Conservation (phyloP, 2,329 filamentous ascomycete species). For the Neofusicoccum ribis region DNA sequence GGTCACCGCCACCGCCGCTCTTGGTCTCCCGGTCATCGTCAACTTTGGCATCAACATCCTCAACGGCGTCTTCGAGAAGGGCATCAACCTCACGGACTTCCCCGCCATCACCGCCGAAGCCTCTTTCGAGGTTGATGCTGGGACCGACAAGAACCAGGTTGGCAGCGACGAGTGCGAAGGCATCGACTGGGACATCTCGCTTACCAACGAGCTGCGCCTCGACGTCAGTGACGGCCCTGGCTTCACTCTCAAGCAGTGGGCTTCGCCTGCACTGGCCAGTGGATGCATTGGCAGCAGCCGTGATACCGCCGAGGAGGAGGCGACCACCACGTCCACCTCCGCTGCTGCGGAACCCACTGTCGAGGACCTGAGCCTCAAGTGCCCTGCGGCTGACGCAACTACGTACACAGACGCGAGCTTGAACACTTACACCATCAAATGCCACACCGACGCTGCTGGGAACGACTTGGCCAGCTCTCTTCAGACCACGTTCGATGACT, state of each 20-base stretch:
- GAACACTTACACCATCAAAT: conserved; percentile 3
- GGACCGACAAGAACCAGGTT: conserved; percentile 3
- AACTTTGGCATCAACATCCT: conserved; percentile 20
- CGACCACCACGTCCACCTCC: background rate
- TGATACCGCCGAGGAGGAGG: background rate
- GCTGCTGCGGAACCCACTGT: background rate
- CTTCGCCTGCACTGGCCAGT: background rate
- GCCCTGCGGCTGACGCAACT: background rate
- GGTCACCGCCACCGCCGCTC: conserved; percentile 11
- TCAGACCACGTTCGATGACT: conserved; percentile 1
- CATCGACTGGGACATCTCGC: conserved; percentile 20
- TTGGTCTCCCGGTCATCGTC: conserved; percentile 19
- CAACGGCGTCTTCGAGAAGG: conserved; percentile 18
- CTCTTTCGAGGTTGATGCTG: conserved; percentile 7
- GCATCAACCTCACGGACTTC: conserved; percentile 20
- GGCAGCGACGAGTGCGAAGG: conserved; percentile 20
- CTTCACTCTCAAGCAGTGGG: conserved; percentile 13
- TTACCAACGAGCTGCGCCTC: conserved; percentile 19
- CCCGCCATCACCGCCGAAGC: conserved; percentile 19
- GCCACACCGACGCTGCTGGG: background rate
- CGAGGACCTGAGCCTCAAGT: conserved; percentile 3
- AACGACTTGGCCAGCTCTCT: background rate
- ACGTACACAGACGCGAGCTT: background rate
- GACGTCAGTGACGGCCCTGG: background rate
- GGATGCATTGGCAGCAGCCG: conserved; percentile 8